Conservation (phyloP, 1,284 basidiomycete species). For the Leucoagaricus sp. region DNA sequence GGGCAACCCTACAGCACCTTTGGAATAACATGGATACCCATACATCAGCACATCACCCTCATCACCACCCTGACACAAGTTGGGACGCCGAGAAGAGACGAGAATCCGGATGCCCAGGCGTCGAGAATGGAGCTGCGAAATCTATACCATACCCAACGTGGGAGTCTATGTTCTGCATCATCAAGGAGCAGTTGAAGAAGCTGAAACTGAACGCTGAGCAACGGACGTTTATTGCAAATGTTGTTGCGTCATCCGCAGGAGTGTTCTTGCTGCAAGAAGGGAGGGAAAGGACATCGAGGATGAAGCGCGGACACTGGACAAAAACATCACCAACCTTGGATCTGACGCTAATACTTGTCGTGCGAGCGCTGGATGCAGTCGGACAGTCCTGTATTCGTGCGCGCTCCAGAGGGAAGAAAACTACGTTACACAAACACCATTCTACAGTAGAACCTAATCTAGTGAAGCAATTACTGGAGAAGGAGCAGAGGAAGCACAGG, state of each 20-base stretch:
- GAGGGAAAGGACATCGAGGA: conserved; percentile 31
- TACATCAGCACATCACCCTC: background rate
- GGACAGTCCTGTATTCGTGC: conserved; percentile 53
- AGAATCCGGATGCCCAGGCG: background rate
- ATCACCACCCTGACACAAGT: background rate
- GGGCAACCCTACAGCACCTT: conserved; percentile 48
- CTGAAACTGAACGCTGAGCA: conserved; percentile 37
- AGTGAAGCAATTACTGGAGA: conserved; percentile 22
- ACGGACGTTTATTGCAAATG: conserved; percentile 57
- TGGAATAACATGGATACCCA: conserved; percentile 40
- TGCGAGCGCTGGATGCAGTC: conserved; percentile 66
- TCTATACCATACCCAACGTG: background rate
- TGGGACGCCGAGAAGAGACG: background rate
- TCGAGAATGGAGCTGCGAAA: background rate
- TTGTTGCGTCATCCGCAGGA: conserved; percentile 57
- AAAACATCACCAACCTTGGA: conserved; percentile 61
- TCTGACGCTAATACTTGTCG: conserved; percentile 64
- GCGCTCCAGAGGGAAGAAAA: conserved; percentile 18
- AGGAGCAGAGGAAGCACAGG: conserved; percentile 21
- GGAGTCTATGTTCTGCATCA: background rate
- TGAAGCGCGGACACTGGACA: conserved; percentile 16
- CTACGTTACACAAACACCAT: background rate
- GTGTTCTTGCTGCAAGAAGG: conserved; percentile 58
- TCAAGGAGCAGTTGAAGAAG: conserved; percentile 1
- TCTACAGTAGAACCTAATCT: conserved; percentile 18